Percentiles rank a stretch among this genome's conserved stretches.
Conservation (phyloP, 495 filamentous ascomycete species). For the Penicillium turbatum region DNA sequence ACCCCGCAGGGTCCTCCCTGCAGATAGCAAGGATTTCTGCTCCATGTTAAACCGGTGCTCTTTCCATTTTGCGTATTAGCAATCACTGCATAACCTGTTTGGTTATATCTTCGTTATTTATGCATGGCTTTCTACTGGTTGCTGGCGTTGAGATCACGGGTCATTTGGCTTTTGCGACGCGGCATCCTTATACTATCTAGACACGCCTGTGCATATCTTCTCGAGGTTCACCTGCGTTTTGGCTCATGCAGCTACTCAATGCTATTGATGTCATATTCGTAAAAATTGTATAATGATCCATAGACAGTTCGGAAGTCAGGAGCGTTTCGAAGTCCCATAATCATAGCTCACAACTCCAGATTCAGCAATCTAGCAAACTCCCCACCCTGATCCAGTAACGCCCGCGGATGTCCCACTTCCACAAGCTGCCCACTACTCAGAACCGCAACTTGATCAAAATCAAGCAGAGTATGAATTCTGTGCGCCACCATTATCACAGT, state of each 20-base stretch:
- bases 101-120: not conserved
- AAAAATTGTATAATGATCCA: no score
- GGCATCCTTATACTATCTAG: not conserved
- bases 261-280: no score
- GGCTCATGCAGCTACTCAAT: no score
- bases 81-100: not conserved
- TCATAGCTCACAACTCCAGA: no score
- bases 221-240: no score
- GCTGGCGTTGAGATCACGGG: not conserved
- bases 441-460: constrained; percentile 86
- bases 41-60: no score
- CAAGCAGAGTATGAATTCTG: constrained; percentile 76
- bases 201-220: no score
- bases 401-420: constrained; percentile 37
- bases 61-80: not conserved
- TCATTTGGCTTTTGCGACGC: not conserved
- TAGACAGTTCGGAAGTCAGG: no score
- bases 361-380: constrained; percentile 4
- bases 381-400: constrained; percentile 5
- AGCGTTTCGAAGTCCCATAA: no score
- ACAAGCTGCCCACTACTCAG: constrained; percentile 73
- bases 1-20: no score
- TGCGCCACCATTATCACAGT: constrained; percentile 88
- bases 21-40: not conserved
- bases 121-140: not conserved